These are phyloP conservation scores for Raffaelea albimanens DNA, from an alignment of 2,329 filamentous ascomycete genomes.

Conservation along the genomic window DNA sequence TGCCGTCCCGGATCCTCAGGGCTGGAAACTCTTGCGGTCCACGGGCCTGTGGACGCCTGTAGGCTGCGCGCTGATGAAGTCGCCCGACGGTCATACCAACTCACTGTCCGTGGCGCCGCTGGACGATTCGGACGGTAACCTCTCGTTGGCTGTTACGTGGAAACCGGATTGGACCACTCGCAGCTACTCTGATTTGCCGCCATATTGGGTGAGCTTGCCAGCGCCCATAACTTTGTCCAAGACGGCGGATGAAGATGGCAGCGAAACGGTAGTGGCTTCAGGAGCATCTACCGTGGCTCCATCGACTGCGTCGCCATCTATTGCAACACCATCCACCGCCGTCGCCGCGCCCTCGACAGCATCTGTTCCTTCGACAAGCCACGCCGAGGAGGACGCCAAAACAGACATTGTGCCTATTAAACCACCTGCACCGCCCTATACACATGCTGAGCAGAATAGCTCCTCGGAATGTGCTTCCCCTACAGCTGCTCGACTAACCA, in stretches of 20 bases:
- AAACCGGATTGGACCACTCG: slow-evolving; percentile 42
- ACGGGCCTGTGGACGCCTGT: slow-evolving; percentile 52
- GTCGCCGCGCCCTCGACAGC: background rate
- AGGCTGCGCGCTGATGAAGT: slow-evolving; percentile 46
- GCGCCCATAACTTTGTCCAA: slow-evolving; percentile 15
- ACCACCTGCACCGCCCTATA: too few species aligned
- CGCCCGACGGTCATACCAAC: slow-evolving; percentile 37
- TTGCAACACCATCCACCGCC: background rate
- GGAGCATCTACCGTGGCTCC: background rate
- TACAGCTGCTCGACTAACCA: background rate
- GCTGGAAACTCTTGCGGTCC: slow-evolving; percentile 46
- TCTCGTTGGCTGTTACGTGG: slow-evolving; percentile 50
- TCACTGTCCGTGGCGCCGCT: slow-evolving; percentile 44
- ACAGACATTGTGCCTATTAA: background rate
- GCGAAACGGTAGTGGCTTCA: background rate
- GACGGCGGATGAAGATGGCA: background rate
- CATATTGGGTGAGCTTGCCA: slow-evolving; percentile 48
- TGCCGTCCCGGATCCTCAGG: slow-evolving; percentile 48
- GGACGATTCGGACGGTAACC: slow-evolving; percentile 50
- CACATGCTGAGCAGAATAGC: background rate
- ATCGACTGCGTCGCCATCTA: background rate
- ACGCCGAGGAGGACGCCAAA: background rate
- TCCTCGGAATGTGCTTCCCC: background rate
- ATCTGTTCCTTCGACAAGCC: background rate
- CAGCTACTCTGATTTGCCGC: slow-evolving; percentile 42